These are phyloP conservation scores for Achaetomiella virescens DNA, from an alignment of 495 filamentous ascomycete genomes.

Conservation along the genomic window DNA sequence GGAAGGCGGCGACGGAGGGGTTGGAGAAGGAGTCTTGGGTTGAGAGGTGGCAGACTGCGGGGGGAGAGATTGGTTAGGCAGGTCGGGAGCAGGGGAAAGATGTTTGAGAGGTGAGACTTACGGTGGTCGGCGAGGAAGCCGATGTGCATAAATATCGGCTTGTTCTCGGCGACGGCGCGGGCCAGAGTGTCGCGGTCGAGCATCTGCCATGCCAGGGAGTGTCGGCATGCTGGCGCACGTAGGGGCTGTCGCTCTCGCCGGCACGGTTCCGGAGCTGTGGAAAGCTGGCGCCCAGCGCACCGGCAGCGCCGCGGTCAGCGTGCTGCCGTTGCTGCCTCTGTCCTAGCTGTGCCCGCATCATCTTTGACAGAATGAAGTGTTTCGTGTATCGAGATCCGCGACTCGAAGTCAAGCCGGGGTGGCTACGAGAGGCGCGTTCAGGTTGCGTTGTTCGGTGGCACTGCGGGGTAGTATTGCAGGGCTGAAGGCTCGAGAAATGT, in stretches of 20 bases:
- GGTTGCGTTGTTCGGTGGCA: too few relatives aligned
- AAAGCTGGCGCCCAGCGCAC: background rate
- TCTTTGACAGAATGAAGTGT: conserved; percentile 4
- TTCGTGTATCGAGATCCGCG: background rate
- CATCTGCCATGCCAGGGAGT: conserved; percentile 90
- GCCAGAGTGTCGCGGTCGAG: conserved; percentile 72
- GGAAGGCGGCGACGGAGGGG: conserved; percentile 65
- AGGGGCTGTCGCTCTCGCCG: conserved; percentile 70
- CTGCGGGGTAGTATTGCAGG: too few relatives aligned
- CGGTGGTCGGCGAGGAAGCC: conserved; percentile 95
- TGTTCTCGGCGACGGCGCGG: conserved; percentile 72
- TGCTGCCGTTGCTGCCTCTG: conserved; percentile 16
- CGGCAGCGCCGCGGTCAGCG: background rate
- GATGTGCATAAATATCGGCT: conserved; percentile 88
- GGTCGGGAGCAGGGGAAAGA: background rate
- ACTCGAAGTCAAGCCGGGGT: too few relatives aligned
- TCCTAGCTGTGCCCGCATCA: conserved; percentile 26
- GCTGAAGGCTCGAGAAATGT: too few relatives aligned
- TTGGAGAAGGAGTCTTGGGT: conserved; percentile 90
- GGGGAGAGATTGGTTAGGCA: conserved; percentile 1
- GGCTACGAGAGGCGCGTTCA: background rate
- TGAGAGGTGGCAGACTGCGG: conserved; percentile 82
- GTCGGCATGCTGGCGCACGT: conserved; percentile 72
- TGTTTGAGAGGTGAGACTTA: conserved; percentile 36
- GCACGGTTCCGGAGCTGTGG: conserved; percentile 59